These are phyloP conservation scores for Aureobasidium uvarum DNA, from an alignment of 2,329 filamentous ascomycete species.

Conservation along the genomic window DNA sequence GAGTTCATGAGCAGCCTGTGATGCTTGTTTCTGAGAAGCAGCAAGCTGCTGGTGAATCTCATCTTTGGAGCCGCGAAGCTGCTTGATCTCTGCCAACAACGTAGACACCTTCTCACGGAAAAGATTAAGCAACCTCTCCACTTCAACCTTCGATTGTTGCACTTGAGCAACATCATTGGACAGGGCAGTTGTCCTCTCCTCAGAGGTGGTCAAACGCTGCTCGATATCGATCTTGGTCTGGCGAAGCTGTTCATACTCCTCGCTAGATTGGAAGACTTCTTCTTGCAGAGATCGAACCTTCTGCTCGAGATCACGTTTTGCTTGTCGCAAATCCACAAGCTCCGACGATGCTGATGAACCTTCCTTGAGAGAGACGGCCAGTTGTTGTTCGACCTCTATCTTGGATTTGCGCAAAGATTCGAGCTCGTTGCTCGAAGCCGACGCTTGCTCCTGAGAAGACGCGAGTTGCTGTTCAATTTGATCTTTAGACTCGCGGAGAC, in stretches of 20 bases:
- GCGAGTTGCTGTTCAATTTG: conserved; percentile 19
- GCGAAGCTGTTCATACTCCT: background rate
- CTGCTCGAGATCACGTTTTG: conserved; percentile 18
- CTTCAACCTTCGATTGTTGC: conserved; percentile 19
- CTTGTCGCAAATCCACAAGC: conserved; percentile 10
- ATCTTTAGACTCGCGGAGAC: conserved; percentile 1
- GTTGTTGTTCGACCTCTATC: conserved; percentile 17
- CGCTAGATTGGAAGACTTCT: background rate
- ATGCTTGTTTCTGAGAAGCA: conserved; percentile 16
- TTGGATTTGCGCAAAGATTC: conserved; percentile 11
- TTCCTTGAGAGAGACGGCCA: background rate
- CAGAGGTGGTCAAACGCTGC: background rate
- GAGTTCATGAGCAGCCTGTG: conserved; percentile 18
- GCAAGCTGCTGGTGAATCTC: conserved; percentile 25
- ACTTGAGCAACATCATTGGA: conserved; percentile 6
- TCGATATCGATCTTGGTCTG: conserved; percentile 23
- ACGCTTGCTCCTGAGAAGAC: conserved; percentile 12
- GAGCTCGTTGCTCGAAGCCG: conserved; percentile 9
- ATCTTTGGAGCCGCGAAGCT: conserved; percentile 21
- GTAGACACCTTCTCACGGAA: background rate
- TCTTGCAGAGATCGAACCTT: background rate
- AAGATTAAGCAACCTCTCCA: background rate
- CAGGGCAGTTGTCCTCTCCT: background rate
- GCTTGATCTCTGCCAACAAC: conserved; percentile 15
- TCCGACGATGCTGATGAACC: conserved; percentile 1